Base-by-base conservation (phyloP, 139 green algal genomes). In the Chlamydomonas eustigma region DNA sequence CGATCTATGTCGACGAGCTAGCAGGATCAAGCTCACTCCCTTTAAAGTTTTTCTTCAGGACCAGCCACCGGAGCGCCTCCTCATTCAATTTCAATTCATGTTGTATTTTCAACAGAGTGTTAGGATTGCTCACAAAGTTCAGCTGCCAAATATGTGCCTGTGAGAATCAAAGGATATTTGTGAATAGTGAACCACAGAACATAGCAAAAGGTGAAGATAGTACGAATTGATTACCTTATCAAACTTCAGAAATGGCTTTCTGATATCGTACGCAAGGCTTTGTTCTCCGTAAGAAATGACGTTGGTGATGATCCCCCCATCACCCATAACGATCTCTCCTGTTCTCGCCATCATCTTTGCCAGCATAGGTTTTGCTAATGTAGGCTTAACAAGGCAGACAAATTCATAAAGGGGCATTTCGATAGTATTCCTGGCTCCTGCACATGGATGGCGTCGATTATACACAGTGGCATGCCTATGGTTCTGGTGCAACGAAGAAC, bases 381-480 rank as follows among this genome's bases (percentile, higher is more conserved):
- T 37, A 0, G 88, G 89, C 80, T 86, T 87, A 8, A 84, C 84
- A 33, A 97, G 50, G 72, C 83, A 91, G 25, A 97, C 88, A 32
- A 97, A 76, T 79, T 96, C 88, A 52, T 97, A 97, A 22, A 96
- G 67, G 0, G 92, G 92, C 92, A 95, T 97, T 24, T 32, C 35
- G 67, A 63, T 37, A 50, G 31, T 30, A 33, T 22, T 72, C 12
- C 64, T 22, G 4, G 4, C 30, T 39, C 28, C 4, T 72, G 64
- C 58, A 69, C 28, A 12, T 69, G 28, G 28, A 69, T n/a, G 8
- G 58, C 58, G 5, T 30, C 8, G 5, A 33, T 69, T 12, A 30
- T 24, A 51, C 37, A 74, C 34, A 24, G 30, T 39, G n/a, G 1
- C 6, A 31, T 12, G 18, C 0, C 1, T 30, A n/a, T n/a, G n/a